These are phyloP conservation scores for Aspergillus bertholletiae DNA, from an alignment of 495 filamentous ascomycete genomes.

Conservation along the genomic window DNA sequence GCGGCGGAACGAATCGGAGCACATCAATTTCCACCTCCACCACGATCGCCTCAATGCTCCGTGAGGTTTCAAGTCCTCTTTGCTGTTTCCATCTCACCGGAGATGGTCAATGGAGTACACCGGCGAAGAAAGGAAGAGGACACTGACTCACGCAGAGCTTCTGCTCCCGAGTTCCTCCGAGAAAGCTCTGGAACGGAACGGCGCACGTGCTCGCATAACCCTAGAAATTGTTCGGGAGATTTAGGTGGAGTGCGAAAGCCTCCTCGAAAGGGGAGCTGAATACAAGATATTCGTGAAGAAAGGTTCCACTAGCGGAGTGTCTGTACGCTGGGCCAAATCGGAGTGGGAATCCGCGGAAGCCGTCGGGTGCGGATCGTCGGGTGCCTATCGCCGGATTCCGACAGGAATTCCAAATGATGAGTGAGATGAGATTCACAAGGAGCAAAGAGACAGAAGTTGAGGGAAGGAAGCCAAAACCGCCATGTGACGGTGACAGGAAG, in stretches of 20 bases:
- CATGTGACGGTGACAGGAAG: not conserved
- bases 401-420: too few relatives aligned
- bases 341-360: not conserved
- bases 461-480: not conserved
- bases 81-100: conserved; percentile 7
- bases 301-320: not conserved
- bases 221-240: not conserved
- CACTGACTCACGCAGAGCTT: not conserved
- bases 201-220: not conserved
- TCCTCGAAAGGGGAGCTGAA: not conserved
- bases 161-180: not conserved
- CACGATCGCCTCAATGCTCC: not conserved
- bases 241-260: not conserved
- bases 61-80: not conserved
- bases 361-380: not conserved
- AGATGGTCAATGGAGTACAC: not conserved
- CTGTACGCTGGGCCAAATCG: too few relatives aligned
- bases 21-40: not conserved
- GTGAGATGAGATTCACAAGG: not conserved
- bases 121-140: not conserved
- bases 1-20: not conserved
- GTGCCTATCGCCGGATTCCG: too few relatives aligned
- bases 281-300: not conserved
- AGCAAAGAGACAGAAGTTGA: not conserved
- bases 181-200: not conserved